Conservation (phyloP, 139 green algal species). For the Zygnema circumcarinatum region DNA sequence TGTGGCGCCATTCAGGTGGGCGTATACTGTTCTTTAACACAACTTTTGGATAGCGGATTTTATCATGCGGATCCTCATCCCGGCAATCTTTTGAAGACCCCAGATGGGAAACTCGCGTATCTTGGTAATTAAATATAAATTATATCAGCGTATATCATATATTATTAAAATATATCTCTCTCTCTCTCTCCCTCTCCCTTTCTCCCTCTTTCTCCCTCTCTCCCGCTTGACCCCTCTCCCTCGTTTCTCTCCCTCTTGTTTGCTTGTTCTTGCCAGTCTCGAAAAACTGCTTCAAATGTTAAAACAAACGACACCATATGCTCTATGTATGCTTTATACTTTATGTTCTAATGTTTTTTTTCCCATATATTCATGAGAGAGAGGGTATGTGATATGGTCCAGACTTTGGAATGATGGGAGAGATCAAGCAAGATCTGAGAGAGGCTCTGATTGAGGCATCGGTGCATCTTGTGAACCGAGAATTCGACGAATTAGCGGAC, state of each 20-base stretch:
- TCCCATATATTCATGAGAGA: not conserved
- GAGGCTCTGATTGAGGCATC: slow-evolving; percentile 47
- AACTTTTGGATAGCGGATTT: slow-evolving; percentile 62
- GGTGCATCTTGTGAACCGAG: slow-evolving; percentile 59
- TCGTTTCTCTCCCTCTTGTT: not conserved
- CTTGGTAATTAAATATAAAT: slow-evolving; percentile 31
- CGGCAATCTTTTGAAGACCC: slow-evolving; percentile 60
- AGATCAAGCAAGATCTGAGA: slow-evolving; percentile 36
- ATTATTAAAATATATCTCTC: too few relatives aligned
- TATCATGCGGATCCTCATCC: slow-evolving; percentile 64
- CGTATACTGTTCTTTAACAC: slow-evolving; percentile 63
- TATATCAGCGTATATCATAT: not conserved
- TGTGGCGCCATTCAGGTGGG: too few relatives aligned
- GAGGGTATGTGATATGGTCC: not conserved
- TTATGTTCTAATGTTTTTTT: not conserved
- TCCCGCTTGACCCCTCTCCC: not conserved
- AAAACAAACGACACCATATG: too few relatives aligned
- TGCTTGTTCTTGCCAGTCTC: not conserved
- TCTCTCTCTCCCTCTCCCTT: too few relatives aligned
- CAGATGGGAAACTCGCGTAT: slow-evolving; percentile 54
- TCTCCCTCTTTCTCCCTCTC: slow-evolving; percentile 1
- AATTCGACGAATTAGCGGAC: slow-evolving; percentile 32
- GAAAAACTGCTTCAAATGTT: too few relatives aligned
- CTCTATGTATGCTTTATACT: not conserved
- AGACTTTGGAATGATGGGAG: slow-evolving; percentile 61